A percentile compares a stretch with the other conserved stretches of the same genome.
These are phyloP conservation scores for Neodidymelliopsis sp. DNA, from an alignment of 2,329 filamentous ascomycete species.

Conservation along the genomic window DNA sequence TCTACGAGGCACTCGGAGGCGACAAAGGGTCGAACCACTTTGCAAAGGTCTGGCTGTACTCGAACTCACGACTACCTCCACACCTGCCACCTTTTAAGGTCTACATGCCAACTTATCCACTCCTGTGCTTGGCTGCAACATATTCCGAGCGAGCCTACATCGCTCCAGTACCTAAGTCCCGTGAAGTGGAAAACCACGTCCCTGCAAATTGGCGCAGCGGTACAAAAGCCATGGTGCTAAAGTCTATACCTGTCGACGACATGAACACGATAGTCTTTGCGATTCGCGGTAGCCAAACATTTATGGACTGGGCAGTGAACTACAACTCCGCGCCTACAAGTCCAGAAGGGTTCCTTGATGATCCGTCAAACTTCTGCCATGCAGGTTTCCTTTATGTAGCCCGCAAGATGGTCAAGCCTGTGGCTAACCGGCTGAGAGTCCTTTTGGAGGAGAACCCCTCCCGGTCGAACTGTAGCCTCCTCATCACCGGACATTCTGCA, in stretches of 20 bases:
- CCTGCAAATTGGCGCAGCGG: slow-evolving; percentile 74
- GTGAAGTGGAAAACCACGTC: slow-evolving; percentile 73
- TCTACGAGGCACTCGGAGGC: slow-evolving; percentile 22
- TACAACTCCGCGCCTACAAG: slow-evolving; percentile 72
- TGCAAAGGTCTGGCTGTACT: slow-evolving; percentile 78
- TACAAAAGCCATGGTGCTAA: slow-evolving; percentile 87
- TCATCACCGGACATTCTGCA: slow-evolving; percentile 87
- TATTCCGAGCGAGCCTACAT: slow-evolving; percentile 80
- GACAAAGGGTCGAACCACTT: slow-evolving; percentile 57
- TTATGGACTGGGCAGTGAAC: slow-evolving; percentile 89
- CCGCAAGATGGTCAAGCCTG: slow-evolving; percentile 74
- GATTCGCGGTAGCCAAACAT: slow-evolving; percentile 79
- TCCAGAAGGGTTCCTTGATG: slow-evolving; percentile 77
- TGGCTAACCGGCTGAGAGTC: slow-evolving; percentile 73
- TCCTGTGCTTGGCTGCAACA: slow-evolving; percentile 79
- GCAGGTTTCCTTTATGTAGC: slow-evolving; percentile 81
- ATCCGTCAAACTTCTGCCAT: slow-evolving; percentile 79
- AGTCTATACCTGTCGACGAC: slow-evolving; percentile 79
- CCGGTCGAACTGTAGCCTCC: slow-evolving; percentile 70
- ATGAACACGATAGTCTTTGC: slow-evolving; percentile 83
- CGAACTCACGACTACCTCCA: slow-evolving; percentile 76
- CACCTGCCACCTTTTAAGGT: slow-evolving; percentile 73
- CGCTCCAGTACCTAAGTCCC: slow-evolving; percentile 57
- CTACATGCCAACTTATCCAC: slow-evolving; percentile 77
- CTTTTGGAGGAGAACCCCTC: slow-evolving; percentile 75